phyloP scores from a whole-genome alignment of 176 grass and related monocot species.

The Themeda triandra region DNA sequence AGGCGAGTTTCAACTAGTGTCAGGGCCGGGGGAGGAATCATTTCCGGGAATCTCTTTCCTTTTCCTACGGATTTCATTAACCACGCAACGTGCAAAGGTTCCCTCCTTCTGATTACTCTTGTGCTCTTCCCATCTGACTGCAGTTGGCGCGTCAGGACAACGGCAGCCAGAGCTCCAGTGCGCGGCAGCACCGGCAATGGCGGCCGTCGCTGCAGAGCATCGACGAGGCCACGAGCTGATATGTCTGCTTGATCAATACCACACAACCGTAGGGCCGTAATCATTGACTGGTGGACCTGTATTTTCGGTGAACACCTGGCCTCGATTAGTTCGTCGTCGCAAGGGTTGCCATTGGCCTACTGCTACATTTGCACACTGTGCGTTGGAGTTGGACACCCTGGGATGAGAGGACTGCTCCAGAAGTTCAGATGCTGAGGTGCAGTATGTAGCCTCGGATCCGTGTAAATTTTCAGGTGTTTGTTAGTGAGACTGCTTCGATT shows the following conservation, averaged over 20 bases:
- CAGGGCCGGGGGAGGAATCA: slow-evolving; percentile 22
- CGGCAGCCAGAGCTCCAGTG: slow-evolving; percentile 40
- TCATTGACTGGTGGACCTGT: slow-evolving; percentile 33
- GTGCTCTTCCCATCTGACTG: slow-evolving; percentile 34
- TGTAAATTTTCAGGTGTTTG: slow-evolving; percentile 41
- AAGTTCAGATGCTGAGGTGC: background rate
- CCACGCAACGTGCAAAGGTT: slow-evolving; percentile 39
- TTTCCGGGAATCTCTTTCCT: background rate
- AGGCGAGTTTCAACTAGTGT: slow-evolving; percentile 23
- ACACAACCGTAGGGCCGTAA: background rate
- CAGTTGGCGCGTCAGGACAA: slow-evolving; percentile 58
- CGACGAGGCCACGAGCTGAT: slow-evolving; percentile 60
- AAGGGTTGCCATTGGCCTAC: slow-evolving; percentile 3
- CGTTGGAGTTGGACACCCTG: background rate
- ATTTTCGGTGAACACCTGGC: slow-evolving; percentile 37
- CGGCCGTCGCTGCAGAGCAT: slow-evolving; percentile 84
- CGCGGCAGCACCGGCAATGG: slow-evolving; percentile 61
- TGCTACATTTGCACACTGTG: background rate
- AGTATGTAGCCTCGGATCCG: slow-evolving; percentile 9
- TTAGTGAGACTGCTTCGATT: slow-evolving; percentile 32
- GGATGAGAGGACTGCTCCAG: slow-evolving; percentile 1
- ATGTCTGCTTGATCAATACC: background rate
- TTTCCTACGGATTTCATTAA: background rate
- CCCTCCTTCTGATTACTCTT: slow-evolving; percentile 32
- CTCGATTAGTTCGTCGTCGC: background rate